Base-by-base conservation (phyloP, 148 eudicot genomes). In the Amaranthus cruentus region DNA sequence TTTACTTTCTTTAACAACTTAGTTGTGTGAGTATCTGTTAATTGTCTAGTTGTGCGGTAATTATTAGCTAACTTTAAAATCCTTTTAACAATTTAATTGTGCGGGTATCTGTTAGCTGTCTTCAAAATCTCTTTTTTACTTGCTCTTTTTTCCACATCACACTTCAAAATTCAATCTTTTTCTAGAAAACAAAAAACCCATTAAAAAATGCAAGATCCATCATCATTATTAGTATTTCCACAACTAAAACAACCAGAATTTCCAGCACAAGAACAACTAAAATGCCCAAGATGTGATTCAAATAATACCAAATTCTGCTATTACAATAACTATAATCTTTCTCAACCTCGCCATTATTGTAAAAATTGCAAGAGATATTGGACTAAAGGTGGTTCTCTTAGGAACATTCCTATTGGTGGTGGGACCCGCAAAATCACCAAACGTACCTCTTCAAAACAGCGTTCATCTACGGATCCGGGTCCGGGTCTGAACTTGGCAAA, bases 401-500 rank as follows among this genome's bases (percentile, higher is more conserved):
- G 98, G 28, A 92, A 93, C 80, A 95, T 93, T 62, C 98, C 98
- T 4, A 93, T 93, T 4, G 98, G 98, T 6, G 98, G 98, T 14
- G 98, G 94, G 7, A 88, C 92, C 78, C 77, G 98, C 53, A 93
- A 90, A 81, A 83, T 80, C 83, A 79, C 84, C 21, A 86, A 89
- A 42, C 85, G 90, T 48, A 78, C 87, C 5, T 58, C 73, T 18
- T 21, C 73, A 44, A 61, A 73, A 3, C 69, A 66, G 6, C 42
- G 60, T 1, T 13, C 69, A 0, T 28, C 47, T 4, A 53, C 62
- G 21, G 73, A 58, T 10, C 38, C 38, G 38, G 38, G 38, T 28
- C 62, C 71, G 18, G 47, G 9, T 47, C 74, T 51, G 75, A 71
- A 48, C 59, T 62, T 11, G 55, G 76, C 4, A 8, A 55, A 2